Conservation (phyloP, 345 rosid genomes). For the Citrus australasica region DNA sequence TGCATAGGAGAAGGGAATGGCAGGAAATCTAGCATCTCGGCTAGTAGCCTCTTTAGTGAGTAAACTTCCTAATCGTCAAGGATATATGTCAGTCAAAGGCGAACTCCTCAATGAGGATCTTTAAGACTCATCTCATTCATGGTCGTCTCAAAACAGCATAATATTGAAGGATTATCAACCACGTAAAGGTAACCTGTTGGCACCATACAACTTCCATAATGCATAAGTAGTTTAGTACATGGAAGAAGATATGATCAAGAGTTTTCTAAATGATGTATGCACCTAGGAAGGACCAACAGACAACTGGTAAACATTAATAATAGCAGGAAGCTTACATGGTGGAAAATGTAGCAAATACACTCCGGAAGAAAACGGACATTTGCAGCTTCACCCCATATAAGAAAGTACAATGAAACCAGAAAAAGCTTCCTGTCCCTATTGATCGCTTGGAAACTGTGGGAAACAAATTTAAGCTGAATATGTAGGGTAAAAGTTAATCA, state of each 20-base stretch:
- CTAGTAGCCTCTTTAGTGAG: not conserved
- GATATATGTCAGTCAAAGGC: not conserved
- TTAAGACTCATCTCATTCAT: not conserved
- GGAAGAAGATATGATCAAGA: not conserved
- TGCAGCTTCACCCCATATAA: constrained; percentile 99
- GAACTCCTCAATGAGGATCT: not conserved
- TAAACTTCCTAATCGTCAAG: not conserved
- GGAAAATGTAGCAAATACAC: constrained; percentile 95
- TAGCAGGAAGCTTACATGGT: constrained; percentile 57
- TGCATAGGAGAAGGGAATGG: not conserved
- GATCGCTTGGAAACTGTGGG: constrained; percentile 76
- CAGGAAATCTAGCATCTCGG: not conserved
- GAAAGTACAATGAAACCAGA: constrained; percentile 86
- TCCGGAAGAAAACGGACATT: constrained; percentile 98
- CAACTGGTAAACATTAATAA: not conserved
- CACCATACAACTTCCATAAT: not conserved
- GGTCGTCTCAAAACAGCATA: not conserved
- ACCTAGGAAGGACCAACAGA: not conserved
- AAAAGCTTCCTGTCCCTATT: constrained; percentile 87
- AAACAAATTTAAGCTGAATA: constrained; percentile 17
- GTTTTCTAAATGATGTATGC: not conserved
- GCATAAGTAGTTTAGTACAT: not conserved
- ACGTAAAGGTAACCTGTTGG: not conserved
- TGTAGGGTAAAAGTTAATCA: constrained; percentile 11
- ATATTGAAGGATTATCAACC: not conserved